These are phyloP conservation scores for Juncus inflexus DNA, from an alignment of 176 grass and related monocot genomes.

Conservation along the genomic window DNA sequence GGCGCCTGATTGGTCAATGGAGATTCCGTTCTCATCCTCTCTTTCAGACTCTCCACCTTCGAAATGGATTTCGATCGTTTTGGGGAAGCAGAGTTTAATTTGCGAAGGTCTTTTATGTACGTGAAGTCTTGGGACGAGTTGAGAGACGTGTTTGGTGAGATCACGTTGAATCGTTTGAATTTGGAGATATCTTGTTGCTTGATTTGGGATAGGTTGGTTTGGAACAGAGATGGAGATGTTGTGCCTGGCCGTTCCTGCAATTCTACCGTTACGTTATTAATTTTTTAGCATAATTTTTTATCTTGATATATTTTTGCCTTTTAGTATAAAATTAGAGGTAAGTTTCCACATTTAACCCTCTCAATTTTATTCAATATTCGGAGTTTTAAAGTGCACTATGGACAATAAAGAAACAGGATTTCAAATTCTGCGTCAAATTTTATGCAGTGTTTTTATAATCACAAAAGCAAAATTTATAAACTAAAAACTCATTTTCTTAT, in stretches of 20 bases:
- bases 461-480: no score
- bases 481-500: no score
- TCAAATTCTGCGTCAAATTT: no score
- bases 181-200: conserved; percentile 27
- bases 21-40: conserved; percentile 12
- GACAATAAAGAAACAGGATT: no score
- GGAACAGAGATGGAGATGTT: conserved; percentile 35
- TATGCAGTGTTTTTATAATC: no score
- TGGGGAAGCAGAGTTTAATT: conserved; percentile 6
- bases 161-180: conserved; percentile 24
- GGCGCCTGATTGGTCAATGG: neutral
- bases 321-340: neutral
- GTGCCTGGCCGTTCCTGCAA: conserved; percentile 61
- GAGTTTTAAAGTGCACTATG: no score
- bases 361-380: no score
- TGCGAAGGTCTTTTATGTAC: conserved; percentile 4
- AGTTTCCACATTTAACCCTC: no score
- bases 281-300: neutral
- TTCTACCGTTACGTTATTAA: conserved; percentile 41
- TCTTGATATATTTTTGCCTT: neutral
- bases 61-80: neutral
- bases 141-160: conserved; percentile 27
- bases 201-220: conserved; percentile 26
- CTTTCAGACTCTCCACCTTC: conserved; percentile 12
- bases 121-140: conserved; percentile 28